These are phyloP conservation scores for Arabidopsis suecica DNA, from an alignment of 345 rosid species.

Conservation along the genomic window DNA sequence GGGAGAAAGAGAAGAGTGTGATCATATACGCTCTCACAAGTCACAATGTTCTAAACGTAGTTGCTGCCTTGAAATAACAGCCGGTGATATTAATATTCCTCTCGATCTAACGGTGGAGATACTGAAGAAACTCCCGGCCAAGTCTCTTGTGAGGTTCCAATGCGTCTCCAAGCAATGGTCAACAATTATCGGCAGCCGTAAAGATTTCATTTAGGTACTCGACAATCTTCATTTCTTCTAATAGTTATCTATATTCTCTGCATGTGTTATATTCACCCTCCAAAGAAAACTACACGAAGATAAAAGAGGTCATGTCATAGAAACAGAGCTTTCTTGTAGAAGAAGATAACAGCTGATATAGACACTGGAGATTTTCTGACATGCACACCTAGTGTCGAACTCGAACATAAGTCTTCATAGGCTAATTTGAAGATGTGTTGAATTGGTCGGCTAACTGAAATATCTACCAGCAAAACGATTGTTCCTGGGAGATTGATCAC, in stretches of 20 bases:
- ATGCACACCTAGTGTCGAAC: too few species aligned
- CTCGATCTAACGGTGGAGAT: constrained; percentile 6
- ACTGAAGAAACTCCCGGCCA: constrained; percentile 13
- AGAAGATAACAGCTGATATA: too few species aligned
- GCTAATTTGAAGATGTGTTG: too few species aligned
- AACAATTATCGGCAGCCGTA: background rate
- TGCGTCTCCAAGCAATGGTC: constrained; percentile 18
- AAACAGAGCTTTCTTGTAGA: too few species aligned
- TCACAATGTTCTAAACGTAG: background rate
- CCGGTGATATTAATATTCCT: background rate
- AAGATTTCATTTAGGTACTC: background rate
- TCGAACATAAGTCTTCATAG: too few species aligned
- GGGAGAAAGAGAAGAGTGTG: background rate
- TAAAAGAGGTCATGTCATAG: too few species aligned
- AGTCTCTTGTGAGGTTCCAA: constrained; percentile 9
- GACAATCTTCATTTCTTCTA: too few species aligned
- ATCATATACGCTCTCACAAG: background rate
- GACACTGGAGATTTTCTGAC: too few species aligned
- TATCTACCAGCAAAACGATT: background rate
- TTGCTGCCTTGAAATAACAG: background rate
- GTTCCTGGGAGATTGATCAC: background rate
- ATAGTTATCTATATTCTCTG: too few species aligned
- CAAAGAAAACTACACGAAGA: too few species aligned
- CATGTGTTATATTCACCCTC: too few species aligned
- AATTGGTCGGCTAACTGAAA: background rate